Evolutionary conservation across 768 basidiomycete species (phyloP).

Genomic region (Suillus placidus): DNA sequence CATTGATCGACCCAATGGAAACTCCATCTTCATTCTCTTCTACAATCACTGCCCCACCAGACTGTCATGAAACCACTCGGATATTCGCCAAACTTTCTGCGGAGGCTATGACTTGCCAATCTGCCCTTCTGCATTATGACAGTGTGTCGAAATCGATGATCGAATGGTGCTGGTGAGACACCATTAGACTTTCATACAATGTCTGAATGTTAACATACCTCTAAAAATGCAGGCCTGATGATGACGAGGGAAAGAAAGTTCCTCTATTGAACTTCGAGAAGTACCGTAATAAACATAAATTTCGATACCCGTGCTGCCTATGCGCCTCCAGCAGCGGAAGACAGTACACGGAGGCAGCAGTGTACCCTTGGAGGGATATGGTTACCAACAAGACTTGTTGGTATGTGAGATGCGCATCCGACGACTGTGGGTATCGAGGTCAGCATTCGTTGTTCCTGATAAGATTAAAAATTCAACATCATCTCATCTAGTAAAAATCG

Average conservation of each 20-base stretch:
- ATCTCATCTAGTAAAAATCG: not conserved
- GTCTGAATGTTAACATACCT: not conserved
- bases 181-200: not conserved
- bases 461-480: accelerated
- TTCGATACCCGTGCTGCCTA: conserved; percentile 1
- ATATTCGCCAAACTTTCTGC: not conserved
- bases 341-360: not conserved
- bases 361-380: not conserved
- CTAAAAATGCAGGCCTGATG: not conserved
- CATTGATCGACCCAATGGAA: not conserved
- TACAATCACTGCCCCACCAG: not conserved
- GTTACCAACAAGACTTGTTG: not conserved
- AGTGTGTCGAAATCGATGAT: not conserved
- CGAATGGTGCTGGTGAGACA: not conserved
- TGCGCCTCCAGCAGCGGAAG: not conserved
- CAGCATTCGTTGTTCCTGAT: not conserved
- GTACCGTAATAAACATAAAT: not conserved
- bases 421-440: not conserved
- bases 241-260: not conserved
- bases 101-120: not conserved
- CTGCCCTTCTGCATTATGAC: not conserved
- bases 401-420: not conserved
- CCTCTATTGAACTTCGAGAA: not conserved
- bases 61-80: not conserved
- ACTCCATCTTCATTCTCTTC: not conserved